These are phyloP conservation scores for Rhodotorula paludigena DNA, from an alignment of 768 basidiomycete species.

Conservation along the genomic window DNA sequence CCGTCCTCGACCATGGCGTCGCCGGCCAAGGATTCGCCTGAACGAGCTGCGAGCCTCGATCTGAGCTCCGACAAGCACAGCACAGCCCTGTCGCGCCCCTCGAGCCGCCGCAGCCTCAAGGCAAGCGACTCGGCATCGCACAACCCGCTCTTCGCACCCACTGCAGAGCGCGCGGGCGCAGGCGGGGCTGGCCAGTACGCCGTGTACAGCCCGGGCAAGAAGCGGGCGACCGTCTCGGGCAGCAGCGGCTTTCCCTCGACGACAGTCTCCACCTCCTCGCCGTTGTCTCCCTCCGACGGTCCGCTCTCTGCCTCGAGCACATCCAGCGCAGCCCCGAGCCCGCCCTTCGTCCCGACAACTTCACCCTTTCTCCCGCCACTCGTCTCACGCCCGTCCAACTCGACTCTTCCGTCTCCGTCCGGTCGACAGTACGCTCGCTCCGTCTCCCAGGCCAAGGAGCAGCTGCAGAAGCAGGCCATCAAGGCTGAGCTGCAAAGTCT, in stretches of 20 bases:
- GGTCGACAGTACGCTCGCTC: conserved; percentile 15
- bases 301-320: conserved; percentile 3
- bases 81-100: not conserved
- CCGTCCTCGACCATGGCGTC: too few species aligned
- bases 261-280: not conserved
- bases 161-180: not conserved
- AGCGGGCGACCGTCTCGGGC: not conserved
- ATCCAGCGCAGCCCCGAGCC: conserved; percentile 4
- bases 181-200: not conserved
- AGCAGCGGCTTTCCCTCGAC: not conserved
- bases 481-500: conserved; percentile 66
- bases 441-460: conserved; percentile 30
- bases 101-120: not conserved
- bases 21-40: too few species aligned
- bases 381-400: conserved; percentile 30
- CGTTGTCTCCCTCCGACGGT: not conserved
- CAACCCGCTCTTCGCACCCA: not conserved
- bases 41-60: too few species aligned
- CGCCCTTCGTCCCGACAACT: conserved; percentile 22
- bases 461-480: conserved; percentile 66
- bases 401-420: conserved; percentile 13
- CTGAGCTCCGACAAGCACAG: not conserved
- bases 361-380: conserved; percentile 26
- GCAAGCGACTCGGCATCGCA: not conserved
- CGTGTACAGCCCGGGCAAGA: conserved; percentile 5